Percentiles rank a stretch among this genome's conserved stretches.
Conservation (phyloP, 2,329 filamentous ascomycete species). For the Leptographium lundbergii region DNA sequence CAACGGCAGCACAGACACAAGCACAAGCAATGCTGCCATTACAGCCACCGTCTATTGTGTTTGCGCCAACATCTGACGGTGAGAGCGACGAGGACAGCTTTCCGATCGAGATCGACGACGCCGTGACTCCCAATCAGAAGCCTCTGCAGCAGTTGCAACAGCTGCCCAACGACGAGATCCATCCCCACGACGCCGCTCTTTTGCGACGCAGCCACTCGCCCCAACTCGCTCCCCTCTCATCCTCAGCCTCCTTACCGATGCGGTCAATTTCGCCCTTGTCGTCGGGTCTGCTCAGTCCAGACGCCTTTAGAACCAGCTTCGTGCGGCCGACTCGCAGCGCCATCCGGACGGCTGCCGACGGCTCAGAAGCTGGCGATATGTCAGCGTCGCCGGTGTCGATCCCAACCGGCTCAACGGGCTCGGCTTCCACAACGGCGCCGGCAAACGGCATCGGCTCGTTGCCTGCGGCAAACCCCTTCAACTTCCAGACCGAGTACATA, state of each 20-base stretch:
- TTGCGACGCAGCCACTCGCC: conserved; percentile 10
- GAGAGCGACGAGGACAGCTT: neutral
- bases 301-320: neutral
- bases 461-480: conserved; percentile 47
- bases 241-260: neutral
- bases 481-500: conserved; percentile 77
- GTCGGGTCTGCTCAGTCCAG: conserved; percentile 1
- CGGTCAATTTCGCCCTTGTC: neutral
- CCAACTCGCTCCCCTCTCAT: neutral
- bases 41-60: neutral
- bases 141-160: neutral
- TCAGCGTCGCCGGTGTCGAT: neutral
- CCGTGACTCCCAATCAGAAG: neutral
- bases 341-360: neutral
- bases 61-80: neutral
- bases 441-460: neutral
- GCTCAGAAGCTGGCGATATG: neutral
- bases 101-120: neutral
- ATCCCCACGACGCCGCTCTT: conserved; percentile 11
- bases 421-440: neutral
- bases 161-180: neutral
- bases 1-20: no score
- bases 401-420: neutral
- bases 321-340: neutral
- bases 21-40: neutral